phyloP scores from a whole-genome alignment of 495 filamentous ascomycete species.

The Aspergillus saccharolyticus region DNA sequence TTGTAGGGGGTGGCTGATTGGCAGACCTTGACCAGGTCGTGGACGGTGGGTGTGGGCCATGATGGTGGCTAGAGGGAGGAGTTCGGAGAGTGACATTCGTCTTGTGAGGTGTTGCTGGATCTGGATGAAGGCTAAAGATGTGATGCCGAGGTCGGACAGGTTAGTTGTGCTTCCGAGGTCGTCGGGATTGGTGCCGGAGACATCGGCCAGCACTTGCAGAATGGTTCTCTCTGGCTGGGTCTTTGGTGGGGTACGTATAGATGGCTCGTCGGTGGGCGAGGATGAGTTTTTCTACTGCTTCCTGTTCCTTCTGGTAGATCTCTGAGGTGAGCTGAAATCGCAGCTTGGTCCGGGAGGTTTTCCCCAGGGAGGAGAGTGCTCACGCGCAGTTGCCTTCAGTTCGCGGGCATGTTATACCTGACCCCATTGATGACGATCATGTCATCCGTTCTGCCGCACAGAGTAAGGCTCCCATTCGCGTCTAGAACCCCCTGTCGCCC shows the following conservation, averaged over 20 bases:
- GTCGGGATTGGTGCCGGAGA: background rate
- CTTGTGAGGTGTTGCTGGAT: background rate
- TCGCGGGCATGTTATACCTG: conserved; percentile 33
- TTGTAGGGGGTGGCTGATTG: background rate
- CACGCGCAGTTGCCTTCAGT: too few species aligned
- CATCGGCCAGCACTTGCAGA: background rate
- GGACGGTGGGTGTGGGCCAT: background rate
- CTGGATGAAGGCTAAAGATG: background rate
- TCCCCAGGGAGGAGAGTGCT: conserved; percentile 42
- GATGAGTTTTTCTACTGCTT: background rate
- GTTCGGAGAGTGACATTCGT: background rate
- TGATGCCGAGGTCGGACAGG: background rate
- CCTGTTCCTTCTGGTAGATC: background rate
- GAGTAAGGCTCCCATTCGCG: conserved; percentile 48
- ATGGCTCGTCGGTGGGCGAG: background rate
- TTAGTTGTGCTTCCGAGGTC: background rate
- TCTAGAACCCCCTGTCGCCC: conserved; percentile 67
- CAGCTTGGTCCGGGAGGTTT: conserved; percentile 44
- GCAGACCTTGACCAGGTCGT: background rate
- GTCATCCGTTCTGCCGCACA: conserved; percentile 52
- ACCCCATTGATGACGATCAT: conserved; percentile 51
- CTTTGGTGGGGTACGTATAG: background rate
- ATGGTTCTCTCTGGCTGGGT: background rate
- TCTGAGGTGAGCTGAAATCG: conserved; percentile 1
- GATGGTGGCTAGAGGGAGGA: background rate